Evolutionary conservation across 805 yeast genomes (phyloP), one percentile per base, ranked within the genome.

Genomic region (Cyberlindnera misumaiensis): DNA sequence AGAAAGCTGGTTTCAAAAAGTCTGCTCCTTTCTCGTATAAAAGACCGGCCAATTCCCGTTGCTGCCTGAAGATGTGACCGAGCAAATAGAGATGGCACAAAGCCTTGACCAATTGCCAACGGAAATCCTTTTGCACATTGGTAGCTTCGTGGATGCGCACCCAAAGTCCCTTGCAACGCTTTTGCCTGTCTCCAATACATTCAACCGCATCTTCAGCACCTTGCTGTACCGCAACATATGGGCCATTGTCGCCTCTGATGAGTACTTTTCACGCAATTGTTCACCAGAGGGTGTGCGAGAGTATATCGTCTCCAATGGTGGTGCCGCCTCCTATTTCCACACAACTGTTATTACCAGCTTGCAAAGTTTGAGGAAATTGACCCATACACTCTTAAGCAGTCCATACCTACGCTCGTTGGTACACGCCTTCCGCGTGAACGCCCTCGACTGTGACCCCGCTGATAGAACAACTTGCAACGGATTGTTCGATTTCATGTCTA

Each of bases 161-260:
- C 42, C 46, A 6, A 25, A 22, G 16, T 7, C 15, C 1, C 22
- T 47, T 11, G 32, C 39, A 1, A 41, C 40, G 1, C 34, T 41
- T 15, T 28, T 49, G 15, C 16, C 44, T 2, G 41, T 45, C 1
- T 47, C 46, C 26, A 44, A 34, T 30, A 35, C 37, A 11, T 37
- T 46, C 22, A 43, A 48, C 37, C 17, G 20, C 8, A 17, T 34
- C 2, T 38, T 35, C 17, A 41, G 49, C 17, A 30, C 39, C 10
- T 22, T 31, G 3, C 14, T 50, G 11, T 50, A 46, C 30, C 20
- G 32, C 4, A 33, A 42, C 11, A 50, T 50, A 13, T 40, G 38
- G 16, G 44, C 45, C 10, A 32, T 48, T 14, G 30, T 46, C 13
- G 41, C 45, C 10, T 37, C 46, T 8, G 52, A 42, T 17, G 39